Evolutionary conservation across 2,329 filamentous ascomycete species (phyloP).

Genomic region (Ophiostoma australiae): DNA sequence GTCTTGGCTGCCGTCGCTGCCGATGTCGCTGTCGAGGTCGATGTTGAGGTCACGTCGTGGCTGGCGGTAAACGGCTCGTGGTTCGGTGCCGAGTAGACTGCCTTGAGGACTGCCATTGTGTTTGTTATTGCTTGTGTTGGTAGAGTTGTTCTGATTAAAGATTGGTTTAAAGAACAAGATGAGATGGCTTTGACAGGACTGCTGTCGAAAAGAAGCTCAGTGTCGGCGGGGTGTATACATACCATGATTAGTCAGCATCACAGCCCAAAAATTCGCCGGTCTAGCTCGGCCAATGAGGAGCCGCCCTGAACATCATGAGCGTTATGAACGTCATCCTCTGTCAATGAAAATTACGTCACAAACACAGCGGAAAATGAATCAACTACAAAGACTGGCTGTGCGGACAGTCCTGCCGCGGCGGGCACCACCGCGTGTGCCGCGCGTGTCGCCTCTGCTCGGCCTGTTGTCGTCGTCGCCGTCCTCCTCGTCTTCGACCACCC

Average conservation of each 20-base stretch:
- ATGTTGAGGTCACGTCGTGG: constrained; percentile 23
- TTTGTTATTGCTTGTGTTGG: neutral
- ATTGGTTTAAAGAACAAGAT: too few species aligned
- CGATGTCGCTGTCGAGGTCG: neutral
- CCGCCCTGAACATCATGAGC: neutral
- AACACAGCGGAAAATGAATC: neutral
- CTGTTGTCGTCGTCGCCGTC: neutral
- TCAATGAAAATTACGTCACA: neutral
- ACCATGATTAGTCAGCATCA: neutral
- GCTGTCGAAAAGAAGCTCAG: neutral
- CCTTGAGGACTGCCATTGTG: constrained; percentile 20
- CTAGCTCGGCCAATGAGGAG: neutral
- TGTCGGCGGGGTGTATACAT: neutral
- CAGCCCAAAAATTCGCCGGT: neutral
- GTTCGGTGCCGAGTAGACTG: constrained; percentile 22
- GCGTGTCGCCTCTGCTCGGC: neutral
- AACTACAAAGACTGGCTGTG: constrained; percentile 3
- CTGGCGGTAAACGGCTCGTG: constrained; percentile 22
- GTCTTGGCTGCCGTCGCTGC: constrained; percentile 45
- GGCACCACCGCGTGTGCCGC: neutral
- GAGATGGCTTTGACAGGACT: too few species aligned
- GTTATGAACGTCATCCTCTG: neutral
- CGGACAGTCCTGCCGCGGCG: neutral
- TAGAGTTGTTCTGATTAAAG: neutral
- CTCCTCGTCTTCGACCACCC: neutral